A percentile compares a stretch with the other conserved stretches of the same genome.
Evolutionary conservation across 2,329 filamentous ascomycete genomes (phyloP).

Genomic region (Didymella arachidicola): DNA sequence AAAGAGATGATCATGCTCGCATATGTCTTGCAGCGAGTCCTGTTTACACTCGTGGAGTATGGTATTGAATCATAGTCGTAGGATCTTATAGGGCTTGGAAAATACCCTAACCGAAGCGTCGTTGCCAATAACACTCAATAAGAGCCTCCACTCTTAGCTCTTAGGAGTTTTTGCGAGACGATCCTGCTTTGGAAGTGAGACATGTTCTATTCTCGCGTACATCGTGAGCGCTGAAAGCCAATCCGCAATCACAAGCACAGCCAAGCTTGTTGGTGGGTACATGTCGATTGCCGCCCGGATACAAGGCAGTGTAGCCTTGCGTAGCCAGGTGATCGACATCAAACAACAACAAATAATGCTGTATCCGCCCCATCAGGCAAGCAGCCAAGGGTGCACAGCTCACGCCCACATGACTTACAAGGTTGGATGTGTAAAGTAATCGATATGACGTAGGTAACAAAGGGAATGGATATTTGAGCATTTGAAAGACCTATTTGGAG

Average conservation of each 20-base stretch:
- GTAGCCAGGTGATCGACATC: slow-evolving; percentile 2
- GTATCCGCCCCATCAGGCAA: not conserved
- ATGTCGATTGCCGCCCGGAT: not conserved
- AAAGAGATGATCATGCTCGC: slow-evolving; percentile 5
- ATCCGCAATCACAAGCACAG: slow-evolving; percentile 1
- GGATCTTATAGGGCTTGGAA: not conserved
- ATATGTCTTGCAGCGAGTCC: not conserved
- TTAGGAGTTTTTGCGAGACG: not conserved
- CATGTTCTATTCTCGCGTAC: not conserved
- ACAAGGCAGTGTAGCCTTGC: slow-evolving; percentile 2
- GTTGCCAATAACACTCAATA: not conserved
- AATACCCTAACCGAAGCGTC: not conserved
- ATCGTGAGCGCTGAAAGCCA: not conserved
- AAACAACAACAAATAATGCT: not conserved
- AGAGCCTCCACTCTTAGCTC: not conserved
- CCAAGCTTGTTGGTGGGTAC: slow-evolving; percentile 2
- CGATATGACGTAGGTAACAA: not conserved
- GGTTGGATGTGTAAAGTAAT: not conserved
- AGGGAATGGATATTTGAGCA: not conserved
- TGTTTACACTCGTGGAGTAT: not conserved
- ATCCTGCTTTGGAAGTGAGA: not conserved
- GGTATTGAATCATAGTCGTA: not conserved
- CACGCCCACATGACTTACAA: not conserved
- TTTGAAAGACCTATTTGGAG: not conserved
- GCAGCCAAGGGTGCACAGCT: not conserved